These are phyloP conservation scores for Incumbomyces delicatus DNA, from an alignment of 2,329 filamentous ascomycete genomes.

Conservation along the genomic window DNA sequence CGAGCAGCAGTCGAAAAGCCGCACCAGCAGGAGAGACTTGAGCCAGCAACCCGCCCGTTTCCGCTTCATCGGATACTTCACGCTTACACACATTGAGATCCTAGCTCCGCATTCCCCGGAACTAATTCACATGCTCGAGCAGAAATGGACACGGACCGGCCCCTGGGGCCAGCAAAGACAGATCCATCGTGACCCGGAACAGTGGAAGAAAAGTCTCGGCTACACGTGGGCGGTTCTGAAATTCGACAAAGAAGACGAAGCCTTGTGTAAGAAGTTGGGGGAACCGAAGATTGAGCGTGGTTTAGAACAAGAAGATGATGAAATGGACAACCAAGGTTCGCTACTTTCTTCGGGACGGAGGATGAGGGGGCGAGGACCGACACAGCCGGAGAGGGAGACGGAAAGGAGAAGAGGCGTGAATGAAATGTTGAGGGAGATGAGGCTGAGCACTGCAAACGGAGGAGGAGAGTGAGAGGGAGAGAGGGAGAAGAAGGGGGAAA, in stretches of 20 bases:
- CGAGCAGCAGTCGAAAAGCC: neutral
- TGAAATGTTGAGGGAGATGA: slow-evolving; percentile 15
- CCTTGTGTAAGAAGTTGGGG: neutral
- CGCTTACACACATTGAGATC: slow-evolving; percentile 7
- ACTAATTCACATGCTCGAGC: slow-evolving; percentile 15
- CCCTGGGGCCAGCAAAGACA: slow-evolving; percentile 1
- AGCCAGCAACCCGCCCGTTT: neutral
- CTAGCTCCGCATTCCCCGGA: slow-evolving; percentile 12
- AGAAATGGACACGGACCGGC: slow-evolving; percentile 11
- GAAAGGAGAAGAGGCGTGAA: slow-evolving; percentile 12
- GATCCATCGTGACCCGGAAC: slow-evolving; percentile 5
- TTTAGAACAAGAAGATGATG: too few relatives aligned
- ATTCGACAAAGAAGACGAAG: slow-evolving; percentile 10
- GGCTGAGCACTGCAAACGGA: too few relatives aligned
- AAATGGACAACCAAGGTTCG: too few relatives aligned
- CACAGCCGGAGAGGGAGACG: neutral
- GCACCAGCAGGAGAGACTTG: too few relatives aligned
- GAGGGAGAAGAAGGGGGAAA: neutral
- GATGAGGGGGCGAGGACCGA: slow-evolving; percentile 2
- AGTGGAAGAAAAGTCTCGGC: slow-evolving; percentile 11
- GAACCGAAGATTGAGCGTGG: slow-evolving; percentile 6
- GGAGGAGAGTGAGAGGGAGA: slow-evolving; percentile 2
- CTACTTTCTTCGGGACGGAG: neutral
- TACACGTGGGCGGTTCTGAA: slow-evolving; percentile 16
- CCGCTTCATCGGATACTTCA: slow-evolving; percentile 11